Evolutionary conservation across 768 basidiomycete genomes (phyloP), one percentile per base, ranked within the genome.

Genomic region (Mycena indigotica): DNA sequence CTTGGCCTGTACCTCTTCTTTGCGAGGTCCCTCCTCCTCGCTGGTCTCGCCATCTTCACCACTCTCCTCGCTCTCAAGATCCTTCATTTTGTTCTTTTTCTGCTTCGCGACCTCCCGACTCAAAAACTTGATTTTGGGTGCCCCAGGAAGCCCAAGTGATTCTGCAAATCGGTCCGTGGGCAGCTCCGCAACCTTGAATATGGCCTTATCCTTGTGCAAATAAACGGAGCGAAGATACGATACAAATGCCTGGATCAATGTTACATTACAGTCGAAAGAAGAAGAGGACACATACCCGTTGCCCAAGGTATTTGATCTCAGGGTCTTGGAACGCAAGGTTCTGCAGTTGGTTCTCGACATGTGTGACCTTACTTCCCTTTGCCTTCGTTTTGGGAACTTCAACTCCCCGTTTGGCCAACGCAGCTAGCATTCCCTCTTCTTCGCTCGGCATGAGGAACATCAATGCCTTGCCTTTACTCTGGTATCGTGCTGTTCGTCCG

Each of bases 291-390:
- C 87, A 56, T 65, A 95, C 95, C 54, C 93, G 77, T 70, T 98
- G 96, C 10, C 89, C 97, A 10, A 99, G 83, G 71, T 98, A 97
- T 70, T 98, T 99, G 73, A 98, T 87, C 72, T 99, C 95, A 0
- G 95, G 92, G 57, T 95, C 94, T 74, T 94, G 87, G 75, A 98
- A 99, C 0, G 91, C 89, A 32, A 97, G 83, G 53, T 86, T 93
- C 73, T 99, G 97, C 44, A 98, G 78, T 71, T 95, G 90, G 62
- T 91, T 91, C 67, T 88, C 83, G 57, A 97, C 86, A 61, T 81
- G 86, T 66, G 88, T 85, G 44, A 90, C 90, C 76, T 95, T 97
- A 73, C 89, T 95, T 49, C 84, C 78, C 64, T 87, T 87, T 62
- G 95, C 88, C 73, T 96, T 97, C 74, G 96, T 95, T 69, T 86